Evolutionary conservation across 371 early-diverging fungal species (phyloP), one percentile per base, ranked within the genome.

Genomic region (Saksenaea oblongispora): DNA sequence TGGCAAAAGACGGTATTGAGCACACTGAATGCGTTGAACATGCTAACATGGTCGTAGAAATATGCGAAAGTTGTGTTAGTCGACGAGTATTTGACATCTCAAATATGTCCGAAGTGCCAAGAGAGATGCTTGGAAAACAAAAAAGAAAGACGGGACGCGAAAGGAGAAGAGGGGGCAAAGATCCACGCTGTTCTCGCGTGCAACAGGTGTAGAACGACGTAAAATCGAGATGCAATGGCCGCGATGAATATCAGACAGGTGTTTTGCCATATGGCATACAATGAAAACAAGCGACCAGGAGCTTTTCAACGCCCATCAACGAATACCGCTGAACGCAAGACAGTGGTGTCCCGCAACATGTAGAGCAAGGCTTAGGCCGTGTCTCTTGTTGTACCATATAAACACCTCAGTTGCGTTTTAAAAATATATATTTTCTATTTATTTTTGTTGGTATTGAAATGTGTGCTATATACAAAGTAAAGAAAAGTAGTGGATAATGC

Each of bases 61-160:
- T 17, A 26, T 3, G 35, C 7, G 13, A 56, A 10, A 11, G 17
- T 34, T 17, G 15, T 56, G 1, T 24, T 28, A 15, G 27, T 34
- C 5, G 56, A 56, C 56, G 56, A 56, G 27, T 56, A 56, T 31
- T 34, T 56, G 34, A 56, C 56, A 8, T 56, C 56, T 18, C 26
- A 56, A n/a, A 56, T 56, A 18, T 56, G 56, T 18, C 56, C 56
- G 5, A 56, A 34, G 15, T 56, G 34, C 15, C 34, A 34, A 39
- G 2, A 11, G 39, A n/a, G n/a, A 3, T 2, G n/a, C 11, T 11
- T n/a, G 3, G 39, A 3, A 11, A 14, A 39, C n/a, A 39, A n/a
- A 39, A 3, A 39, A 3, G 39, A 39, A 39, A 3, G 39, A 39
- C n/a, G 5, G 3, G 39, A 39, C 11, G 39, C n/a, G 11, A 11